These are phyloP conservation scores for Ziziphus jujuba DNA, from an alignment of 306 rosid species.

Conservation along the genomic window DNA sequence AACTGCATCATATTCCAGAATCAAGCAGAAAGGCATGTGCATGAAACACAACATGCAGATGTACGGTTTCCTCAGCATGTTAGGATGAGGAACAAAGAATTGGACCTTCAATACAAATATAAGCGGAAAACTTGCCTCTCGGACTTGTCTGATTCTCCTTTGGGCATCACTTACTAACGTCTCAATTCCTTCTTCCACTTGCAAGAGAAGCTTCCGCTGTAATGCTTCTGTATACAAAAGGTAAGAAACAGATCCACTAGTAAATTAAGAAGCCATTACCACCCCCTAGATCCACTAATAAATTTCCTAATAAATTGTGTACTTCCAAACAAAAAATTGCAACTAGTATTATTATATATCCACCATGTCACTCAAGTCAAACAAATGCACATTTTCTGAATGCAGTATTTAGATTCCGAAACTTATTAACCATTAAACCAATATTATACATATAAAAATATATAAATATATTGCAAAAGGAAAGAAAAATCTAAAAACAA, in stretches of 20 bases:
- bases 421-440: too few relatives aligned
- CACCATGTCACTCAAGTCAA: too few relatives aligned
- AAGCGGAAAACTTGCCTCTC: conserved; percentile 57
- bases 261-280: too few relatives aligned
- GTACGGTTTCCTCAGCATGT: conserved; percentile 8
- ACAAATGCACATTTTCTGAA: too few relatives aligned
- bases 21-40: conserved; percentile 19
- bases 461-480: too few relatives aligned
- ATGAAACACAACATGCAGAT: conserved; percentile 25
- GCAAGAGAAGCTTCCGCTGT: conserved; percentile 66
- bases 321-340: too few relatives aligned
- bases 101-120: conserved; percentile 4
- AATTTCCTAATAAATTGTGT: too few relatives aligned
- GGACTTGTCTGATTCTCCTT: conserved; percentile 59
- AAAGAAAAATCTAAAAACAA: too few relatives aligned
- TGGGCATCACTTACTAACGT: conserved; percentile 69
- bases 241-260: conserved; percentile 15
- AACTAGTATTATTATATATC: too few relatives aligned
- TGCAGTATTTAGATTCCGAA: too few relatives aligned
- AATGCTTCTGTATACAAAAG: conserved; percentile 57
- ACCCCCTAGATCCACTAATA: too few relatives aligned
- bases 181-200: conserved; percentile 72
- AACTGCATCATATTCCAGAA: conserved; percentile 17
- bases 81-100: conserved; percentile 9
- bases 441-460: too few relatives aligned